Percentiles rank a stretch among this genome's conserved stretches.
Evolutionary conservation across 495 filamentous ascomycete species (phyloP).

Genomic region (Daldinia grandis): DNA sequence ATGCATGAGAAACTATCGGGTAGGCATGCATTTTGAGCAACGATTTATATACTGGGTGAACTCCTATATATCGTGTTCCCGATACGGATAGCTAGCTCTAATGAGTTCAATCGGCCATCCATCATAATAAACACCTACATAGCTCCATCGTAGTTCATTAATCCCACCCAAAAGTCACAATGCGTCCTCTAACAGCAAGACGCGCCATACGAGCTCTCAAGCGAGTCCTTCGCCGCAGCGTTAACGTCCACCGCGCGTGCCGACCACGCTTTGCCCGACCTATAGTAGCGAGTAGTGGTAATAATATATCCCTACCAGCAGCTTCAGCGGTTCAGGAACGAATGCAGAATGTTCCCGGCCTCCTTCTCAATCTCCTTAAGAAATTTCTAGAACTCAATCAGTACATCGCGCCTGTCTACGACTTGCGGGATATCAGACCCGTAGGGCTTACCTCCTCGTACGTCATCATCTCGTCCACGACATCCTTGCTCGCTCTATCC

Average conservation of each 20-base stretch:
- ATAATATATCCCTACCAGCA: neutral
- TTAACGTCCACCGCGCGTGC: neutral
- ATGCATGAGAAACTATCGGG: neutral
- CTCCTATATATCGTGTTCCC: neutral
- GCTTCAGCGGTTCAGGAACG: conserved; percentile 29
- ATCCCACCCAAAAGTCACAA: neutral
- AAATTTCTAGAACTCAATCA: conserved; percentile 45
- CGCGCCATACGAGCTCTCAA: conserved; percentile 21
- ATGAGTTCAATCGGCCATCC: neutral
- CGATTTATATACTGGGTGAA: neutral
- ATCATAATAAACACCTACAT: neutral
- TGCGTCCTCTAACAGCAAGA: conserved; percentile 17
- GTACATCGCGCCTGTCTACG: conserved; percentile 34
- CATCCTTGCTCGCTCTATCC: conserved; percentile 32
- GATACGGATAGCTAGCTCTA: neutral
- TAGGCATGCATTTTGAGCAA: neutral
- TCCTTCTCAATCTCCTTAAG: conserved; percentile 43
- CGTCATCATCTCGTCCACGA: conserved; percentile 40
- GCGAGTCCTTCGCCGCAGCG: conserved; percentile 5
- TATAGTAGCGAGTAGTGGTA: neutral
- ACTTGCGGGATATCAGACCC: conserved; percentile 31
- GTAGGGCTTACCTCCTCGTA: conserved; percentile 42
- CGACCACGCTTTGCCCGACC: neutral
- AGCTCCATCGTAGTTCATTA: neutral
- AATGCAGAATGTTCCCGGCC: conserved; percentile 37